A percentile compares a stretch with the other conserved stretches of the same genome.
These are phyloP conservation scores for Toxoplasma gondii DNA, from an alignment of 169 alveolate genomes.

Conservation along the genomic window DNA sequence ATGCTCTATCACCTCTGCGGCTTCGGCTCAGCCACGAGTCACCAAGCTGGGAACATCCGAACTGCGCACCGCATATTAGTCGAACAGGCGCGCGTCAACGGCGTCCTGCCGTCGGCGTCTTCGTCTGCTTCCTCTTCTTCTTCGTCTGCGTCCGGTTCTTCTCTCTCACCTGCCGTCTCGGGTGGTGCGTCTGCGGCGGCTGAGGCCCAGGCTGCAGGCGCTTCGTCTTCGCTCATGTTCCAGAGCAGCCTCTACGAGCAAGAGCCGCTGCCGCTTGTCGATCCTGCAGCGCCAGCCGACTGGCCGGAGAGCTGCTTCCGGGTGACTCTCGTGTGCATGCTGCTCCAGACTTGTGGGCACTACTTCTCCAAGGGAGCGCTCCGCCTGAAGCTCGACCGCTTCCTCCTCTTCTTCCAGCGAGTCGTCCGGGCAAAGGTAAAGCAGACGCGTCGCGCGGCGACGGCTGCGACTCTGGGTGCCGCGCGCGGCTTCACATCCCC, in stretches of 20 bases:
- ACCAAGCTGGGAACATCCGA: constrained; percentile 28
- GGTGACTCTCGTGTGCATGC: constrained; percentile 17
- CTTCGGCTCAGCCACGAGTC: constrained; percentile 35
- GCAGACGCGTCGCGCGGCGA: background rate
- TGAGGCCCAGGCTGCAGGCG: background rate
- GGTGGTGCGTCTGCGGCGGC: background rate
- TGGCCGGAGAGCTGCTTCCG: constrained; percentile 35
- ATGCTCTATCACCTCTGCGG: constrained; percentile 51
- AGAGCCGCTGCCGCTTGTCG: background rate
- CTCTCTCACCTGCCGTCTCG: background rate
- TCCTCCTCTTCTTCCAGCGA: constrained; percentile 56
- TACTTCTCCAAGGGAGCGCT: constrained; percentile 38
- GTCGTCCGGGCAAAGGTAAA: constrained; percentile 31
- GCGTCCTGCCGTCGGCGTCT: background rate
- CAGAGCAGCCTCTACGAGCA: background rate
- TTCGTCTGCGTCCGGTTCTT: background rate
- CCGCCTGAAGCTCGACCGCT: constrained; percentile 55
- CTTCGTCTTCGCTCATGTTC: background rate
- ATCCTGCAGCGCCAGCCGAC: constrained; percentile 51
- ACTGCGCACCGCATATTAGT: constrained; percentile 35
- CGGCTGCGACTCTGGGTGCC: too few species aligned
- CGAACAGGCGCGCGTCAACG: background rate
- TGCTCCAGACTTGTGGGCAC: constrained; percentile 47
- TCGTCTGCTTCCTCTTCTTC: background rate
- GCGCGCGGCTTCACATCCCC: too few species aligned